Evolutionary conservation across 345 rosid genomes (phyloP), one percentile per base, ranked within the genome.

Genomic region (Populus davidiana): DNA sequence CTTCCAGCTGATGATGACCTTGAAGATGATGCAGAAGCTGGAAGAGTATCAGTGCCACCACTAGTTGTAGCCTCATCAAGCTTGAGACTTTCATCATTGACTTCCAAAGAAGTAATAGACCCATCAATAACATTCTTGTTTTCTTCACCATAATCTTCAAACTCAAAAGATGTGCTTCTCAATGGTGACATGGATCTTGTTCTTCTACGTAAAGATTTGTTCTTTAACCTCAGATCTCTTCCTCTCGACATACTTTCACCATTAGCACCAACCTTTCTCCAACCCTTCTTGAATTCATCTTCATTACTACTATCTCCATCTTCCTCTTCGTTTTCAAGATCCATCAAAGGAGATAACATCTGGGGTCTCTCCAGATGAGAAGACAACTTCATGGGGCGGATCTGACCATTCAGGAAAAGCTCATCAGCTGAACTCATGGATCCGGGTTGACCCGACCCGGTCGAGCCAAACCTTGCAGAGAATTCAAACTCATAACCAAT

Each of bases 401-500:
- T 96, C 90, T 90, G 87, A 14, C 99, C 99, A 78, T 96, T 89
- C 13, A 90, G 82, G 89, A 93, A 93, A 35, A 93, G 83, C 86
- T 93, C 99, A 74, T 96, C 99, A 2, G 99, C 99, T 0, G 98
- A 96, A 65, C 87, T 90, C 98, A 96, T 95, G 2, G 96, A 87
- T 65, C 92, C 91, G 16, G 85, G 25, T 0, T 70, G 80, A 49
- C 85, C 85, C 68, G 82, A 87, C 77, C 90, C 88, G 73, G 85
- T 36, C 0, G 84, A 79, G 73, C 84, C 88, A 25, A 83, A 72
- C 16, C 91, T 82, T 2, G 94, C 91, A n/a, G 93, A 89, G 89
- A 94, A 92, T 76, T 93, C 98, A 67, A 96, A 96, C 90, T 92
- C 98, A 72, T 82, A 88, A 50, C 92, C 97, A 12, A 76, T 74